These are phyloP conservation scores for Cladophialophora exuberans DNA, from an alignment of 2,329 filamentous ascomycete species.

Conservation along the genomic window DNA sequence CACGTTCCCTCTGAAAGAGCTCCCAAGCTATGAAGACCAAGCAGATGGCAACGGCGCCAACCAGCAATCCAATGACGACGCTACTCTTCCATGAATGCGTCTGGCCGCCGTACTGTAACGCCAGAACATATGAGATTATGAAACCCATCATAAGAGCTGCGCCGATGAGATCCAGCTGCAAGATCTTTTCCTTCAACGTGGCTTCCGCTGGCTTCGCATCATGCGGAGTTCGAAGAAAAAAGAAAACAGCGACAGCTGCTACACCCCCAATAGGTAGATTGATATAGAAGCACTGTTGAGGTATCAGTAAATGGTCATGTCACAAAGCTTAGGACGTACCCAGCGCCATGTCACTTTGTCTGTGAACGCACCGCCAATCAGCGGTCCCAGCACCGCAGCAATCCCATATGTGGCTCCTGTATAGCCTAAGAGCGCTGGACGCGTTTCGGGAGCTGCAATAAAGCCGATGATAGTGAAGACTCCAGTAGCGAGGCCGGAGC, in stretches of 20 bases:
- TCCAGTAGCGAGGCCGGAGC: slow-evolving; percentile 32
- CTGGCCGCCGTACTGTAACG: slow-evolving; percentile 61
- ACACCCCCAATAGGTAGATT: slow-evolving; percentile 53
- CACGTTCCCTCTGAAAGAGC: slow-evolving; percentile 34
- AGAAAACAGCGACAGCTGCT: slow-evolving; percentile 36
- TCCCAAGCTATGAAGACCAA: slow-evolving; percentile 39
- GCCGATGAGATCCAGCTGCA: slow-evolving; percentile 47
- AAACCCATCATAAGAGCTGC: slow-evolving; percentile 55
- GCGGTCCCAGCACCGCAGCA: slow-evolving; percentile 36
- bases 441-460: slow-evolving; percentile 48
- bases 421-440: slow-evolving; percentile 37
- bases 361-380: slow-evolving; percentile 37
- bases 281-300: slow-evolving; percentile 58
- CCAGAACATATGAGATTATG: slow-evolving; percentile 58
- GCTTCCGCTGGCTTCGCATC: neutral
- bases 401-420: slow-evolving; percentile 35
- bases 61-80: slow-evolving; percentile 56
- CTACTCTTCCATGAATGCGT: slow-evolving; percentile 55
- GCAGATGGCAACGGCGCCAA: slow-evolving; percentile 51
- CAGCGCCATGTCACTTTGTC: slow-evolving; percentile 37
- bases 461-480: slow-evolving; percentile 51
- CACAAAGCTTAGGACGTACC: too few species aligned
- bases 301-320: too few species aligned
- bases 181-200: neutral
- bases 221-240: slow-evolving; percentile 34